Percentiles rank a stretch among this genome's conserved stretches.
These are phyloP conservation scores for Exserohilum rostratum DNA, from an alignment of 2,329 filamentous ascomycete genomes.

Conservation along the genomic window DNA sequence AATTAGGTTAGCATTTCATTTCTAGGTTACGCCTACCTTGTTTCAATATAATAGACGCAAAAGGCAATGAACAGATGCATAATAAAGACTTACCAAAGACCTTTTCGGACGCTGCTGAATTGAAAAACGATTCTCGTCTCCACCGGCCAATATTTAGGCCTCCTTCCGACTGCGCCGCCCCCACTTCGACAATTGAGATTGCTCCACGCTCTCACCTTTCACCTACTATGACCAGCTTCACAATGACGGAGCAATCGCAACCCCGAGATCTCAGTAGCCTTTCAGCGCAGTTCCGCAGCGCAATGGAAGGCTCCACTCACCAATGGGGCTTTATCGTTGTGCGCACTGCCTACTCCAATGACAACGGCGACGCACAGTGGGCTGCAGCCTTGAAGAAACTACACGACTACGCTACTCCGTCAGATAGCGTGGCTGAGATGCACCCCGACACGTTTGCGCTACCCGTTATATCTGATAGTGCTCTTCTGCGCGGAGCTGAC, in stretches of 20 bases:
- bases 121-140: background rate
- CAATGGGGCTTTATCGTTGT: background rate
- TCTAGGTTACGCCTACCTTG: background rate
- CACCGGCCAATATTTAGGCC: background rate
- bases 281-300: background rate
- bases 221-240: background rate
- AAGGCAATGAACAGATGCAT: background rate
- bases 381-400: background rate
- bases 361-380: conserved; percentile 1
- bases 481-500: background rate
- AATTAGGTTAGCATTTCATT: background rate
- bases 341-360: background rate
- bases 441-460: background rate
- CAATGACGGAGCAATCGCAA: background rate
- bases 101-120: background rate
- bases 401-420: background rate
- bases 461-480: background rate
- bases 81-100: background rate
- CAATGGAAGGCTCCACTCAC: background rate
- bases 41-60: background rate
- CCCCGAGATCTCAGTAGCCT: background rate
- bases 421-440: background rate
- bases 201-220: background rate
- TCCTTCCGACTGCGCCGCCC: background rate
- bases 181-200: background rate